A percentile compares a stretch with the other conserved stretches of the same genome.
Conservation (phyloP, 768 basidiomycete species). For the Mycena rebaudengoi region DNA sequence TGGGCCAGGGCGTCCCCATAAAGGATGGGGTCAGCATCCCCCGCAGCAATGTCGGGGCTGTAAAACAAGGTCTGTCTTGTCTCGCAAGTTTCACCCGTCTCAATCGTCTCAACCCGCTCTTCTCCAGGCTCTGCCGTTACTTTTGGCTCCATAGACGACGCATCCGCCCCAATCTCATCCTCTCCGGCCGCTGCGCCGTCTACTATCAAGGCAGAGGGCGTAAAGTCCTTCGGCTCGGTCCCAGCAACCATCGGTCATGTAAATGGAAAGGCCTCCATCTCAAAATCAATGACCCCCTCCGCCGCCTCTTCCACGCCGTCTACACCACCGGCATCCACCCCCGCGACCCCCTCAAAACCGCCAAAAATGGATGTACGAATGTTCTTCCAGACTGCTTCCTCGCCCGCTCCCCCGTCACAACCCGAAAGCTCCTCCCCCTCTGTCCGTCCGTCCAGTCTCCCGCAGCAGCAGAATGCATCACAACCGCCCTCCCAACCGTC, state of each 20-base stretch:
- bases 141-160: slow-evolving; percentile 92
- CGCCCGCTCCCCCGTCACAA: slow-evolving; percentile 59
- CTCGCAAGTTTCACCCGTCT: slow-evolving; percentile 20
- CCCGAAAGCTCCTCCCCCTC: slow-evolving; percentile 68
- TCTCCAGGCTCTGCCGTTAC: slow-evolving; percentile 71
- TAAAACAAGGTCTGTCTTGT: slow-evolving; percentile 77
- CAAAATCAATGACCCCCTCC: slow-evolving; percentile 42
- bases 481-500: slow-evolving; percentile 50
- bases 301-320: slow-evolving; percentile 43
- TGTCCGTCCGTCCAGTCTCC: slow-evolving; percentile 60
- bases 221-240: slow-evolving; percentile 86
- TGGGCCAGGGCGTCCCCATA: slow-evolving; percentile 74
- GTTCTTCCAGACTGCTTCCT: slow-evolving; percentile 64
- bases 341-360: slow-evolving; percentile 38
- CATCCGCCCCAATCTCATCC: slow-evolving; percentile 78
- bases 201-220: slow-evolving; percentile 70
- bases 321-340: slow-evolving; percentile 28
- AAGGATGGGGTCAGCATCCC: slow-evolving; percentile 84
- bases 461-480: slow-evolving; percentile 44
- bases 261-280: slow-evolving; percentile 69
- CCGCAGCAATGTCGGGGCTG: slow-evolving; percentile 68
- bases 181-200: slow-evolving; percentile 80
- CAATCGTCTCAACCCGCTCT: slow-evolving; percentile 13
- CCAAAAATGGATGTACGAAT: slow-evolving; percentile 64
- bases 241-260: slow-evolving; percentile 64